Base-by-base conservation (phyloP, 208 protist species). In the Wallacemonas collosoma region DNA sequence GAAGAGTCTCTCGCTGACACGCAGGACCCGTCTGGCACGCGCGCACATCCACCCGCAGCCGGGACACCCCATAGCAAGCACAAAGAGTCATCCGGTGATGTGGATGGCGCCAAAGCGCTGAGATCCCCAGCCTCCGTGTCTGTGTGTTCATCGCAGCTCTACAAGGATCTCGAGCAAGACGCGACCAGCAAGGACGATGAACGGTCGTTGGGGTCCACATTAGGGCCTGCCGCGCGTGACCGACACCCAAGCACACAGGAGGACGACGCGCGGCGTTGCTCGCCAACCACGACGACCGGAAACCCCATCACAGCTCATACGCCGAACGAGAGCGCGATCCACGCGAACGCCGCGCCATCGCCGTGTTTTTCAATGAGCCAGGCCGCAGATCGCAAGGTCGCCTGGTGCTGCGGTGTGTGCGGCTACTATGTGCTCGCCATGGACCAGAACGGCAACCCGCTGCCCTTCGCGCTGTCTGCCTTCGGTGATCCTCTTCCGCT, bases 321-420 rank as follows among this genome's bases (percentile, higher is more conserved):
- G 9, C 64, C 36, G 38, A 43, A 36, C 45, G 14, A 56, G 62
- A 64, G 67, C 39, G 38, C 15, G 43, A 65, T 8, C 14, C 41
- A 65, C 12, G 64, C 4, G 7, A 47, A 5, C 7, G 26, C 26
- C 43, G 36, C 40, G 7, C 14, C 7, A 53, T 45, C n/a, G 1
- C 2, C 50, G 47, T 45, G 6, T 8, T 63, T 58, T 36, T 54
- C 50, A n/a, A 70, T 68, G 75, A 9, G 47, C 5, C 45, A 55
- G 6, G 36, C 55, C 2, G 43, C 70, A 39, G 48, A 57, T 35
- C 35, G 62, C 47, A 87, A 85, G 8, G 82, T 93, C 7, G 80
- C 91, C 17, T 96, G 91, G 89, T 78, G 79, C 14, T 96, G 91
- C 62, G 88, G 83, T 39, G 71, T 93, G 66, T 96, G 91, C 54